phyloP scores from a whole-genome alignment of 345 rosid genomes.

The Schrenkiella parvula region DNA sequence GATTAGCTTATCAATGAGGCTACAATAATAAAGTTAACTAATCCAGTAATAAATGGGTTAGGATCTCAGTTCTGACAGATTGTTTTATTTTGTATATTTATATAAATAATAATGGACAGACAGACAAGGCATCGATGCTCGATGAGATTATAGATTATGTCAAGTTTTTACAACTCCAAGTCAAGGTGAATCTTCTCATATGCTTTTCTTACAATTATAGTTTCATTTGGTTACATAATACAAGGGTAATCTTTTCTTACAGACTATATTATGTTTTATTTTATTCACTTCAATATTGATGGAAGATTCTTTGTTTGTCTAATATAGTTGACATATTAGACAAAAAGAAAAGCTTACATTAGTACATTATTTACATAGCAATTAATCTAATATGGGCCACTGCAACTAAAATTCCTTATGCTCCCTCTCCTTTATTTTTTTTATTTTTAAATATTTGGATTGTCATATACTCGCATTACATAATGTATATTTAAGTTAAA shows the following conservation, averaged over 20 bases:
- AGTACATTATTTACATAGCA: constrained; percentile 11
- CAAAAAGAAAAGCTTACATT: constrained; percentile 23
- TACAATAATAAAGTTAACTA: constrained; percentile 11
- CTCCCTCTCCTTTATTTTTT: constrained; percentile 3
- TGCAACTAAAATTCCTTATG: constrained; percentile 33
- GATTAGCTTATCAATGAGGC: constrained; percentile 12
- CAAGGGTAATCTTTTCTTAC: not conserved
- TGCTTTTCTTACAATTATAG: not conserved
- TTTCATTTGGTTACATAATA: not conserved
- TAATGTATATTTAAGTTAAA: not conserved
- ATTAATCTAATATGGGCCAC: constrained; percentile 30
- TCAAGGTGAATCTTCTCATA: constrained; percentile 58
- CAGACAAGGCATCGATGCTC: constrained; percentile 99
- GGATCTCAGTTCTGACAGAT: constrained; percentile 28
- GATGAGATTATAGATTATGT: constrained; percentile 99
- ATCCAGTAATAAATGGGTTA: constrained; percentile 18
- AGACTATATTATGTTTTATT: not conserved
- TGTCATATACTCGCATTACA: not conserved
- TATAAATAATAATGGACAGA: constrained; percentile 54
- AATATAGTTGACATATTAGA: constrained; percentile 33
- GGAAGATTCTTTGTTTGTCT: constrained; percentile 26
- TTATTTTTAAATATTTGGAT: not conserved
- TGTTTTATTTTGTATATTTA: not conserved
- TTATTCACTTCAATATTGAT: not conserved
- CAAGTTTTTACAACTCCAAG: constrained; percentile 98